Evolutionary conservation across 805 yeast species (phyloP), one percentile per base, ranked within the genome.

Genomic region (Barnettozyma salicaria): DNA sequence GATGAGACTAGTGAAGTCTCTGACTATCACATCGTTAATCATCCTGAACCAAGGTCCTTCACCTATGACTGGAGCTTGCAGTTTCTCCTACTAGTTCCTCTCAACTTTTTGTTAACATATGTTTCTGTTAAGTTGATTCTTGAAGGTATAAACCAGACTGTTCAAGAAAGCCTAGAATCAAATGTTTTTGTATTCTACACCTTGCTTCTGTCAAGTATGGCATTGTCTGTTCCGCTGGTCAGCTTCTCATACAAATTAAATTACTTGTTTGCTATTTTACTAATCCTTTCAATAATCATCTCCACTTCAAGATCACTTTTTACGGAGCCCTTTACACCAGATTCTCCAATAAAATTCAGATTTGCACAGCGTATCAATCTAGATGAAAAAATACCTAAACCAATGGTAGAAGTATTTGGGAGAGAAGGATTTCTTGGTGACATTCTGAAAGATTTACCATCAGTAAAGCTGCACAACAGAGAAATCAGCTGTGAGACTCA

Each of bases 21-120:
- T 30, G 27, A 14, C 22, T 27, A 27, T 23, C 12, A 41, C 49
- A 18, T 19, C n/a, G 24, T 11, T 18, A 41, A 36, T 7, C 56
- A 41, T 26, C 53, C 59, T 7, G 43, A 42, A 16, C 49, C 45
- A 23, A 44, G 50, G 34, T 72, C 76, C 5, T 69, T 72, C 32
- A 72, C 79, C 27, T 85, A 81, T 52, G 95, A 82, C 50, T 88
- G 96, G 96, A 68, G 80, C 12, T 45, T 85, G 13, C 95, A 88
- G 56, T 86, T 74, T 50, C 46, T 84, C 22, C 43, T 78, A 2
- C 55, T 80, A 13, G 85, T 81, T 11, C 96, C 96, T 3, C 61
- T 81, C 1, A 62, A 78, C 3, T 67, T 72, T 23, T 51, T 80
- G 24, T 52, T 78, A n/a, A 70, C 74, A 48, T 70, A 73, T 39